Evolutionary conservation across 768 basidiomycete species (phyloP).

Genomic region (Rossbeevera mucosa): DNA sequence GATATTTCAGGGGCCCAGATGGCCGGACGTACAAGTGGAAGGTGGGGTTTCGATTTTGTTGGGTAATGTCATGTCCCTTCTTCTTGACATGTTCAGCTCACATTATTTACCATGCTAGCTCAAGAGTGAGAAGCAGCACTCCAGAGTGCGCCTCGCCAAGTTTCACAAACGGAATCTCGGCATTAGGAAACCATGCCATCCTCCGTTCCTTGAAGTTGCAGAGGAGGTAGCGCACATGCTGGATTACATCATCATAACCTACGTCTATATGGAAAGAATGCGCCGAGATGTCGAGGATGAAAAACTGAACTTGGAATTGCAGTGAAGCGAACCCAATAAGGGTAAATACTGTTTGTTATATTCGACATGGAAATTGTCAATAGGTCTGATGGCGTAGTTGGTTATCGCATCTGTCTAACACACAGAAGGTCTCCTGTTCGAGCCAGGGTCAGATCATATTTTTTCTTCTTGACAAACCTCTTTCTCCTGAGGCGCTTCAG

Average conservation of each 20-base stretch:
- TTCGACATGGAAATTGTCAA: not conserved
- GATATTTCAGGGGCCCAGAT: conserved; percentile 29
- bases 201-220: conserved; percentile 27
- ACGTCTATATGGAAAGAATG: conserved; percentile 29
- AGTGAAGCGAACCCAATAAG: not conserved
- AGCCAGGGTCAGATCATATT: conserved; percentile 49
- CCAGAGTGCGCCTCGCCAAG: conserved; percentile 12
- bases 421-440: conserved; percentile 75
- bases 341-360: not conserved
- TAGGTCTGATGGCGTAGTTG: conserved; percentile 64
- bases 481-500: no score
- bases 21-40: conserved; percentile 32
- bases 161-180: conserved; percentile 18
- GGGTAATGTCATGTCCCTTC: conserved; percentile 12
- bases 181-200: conserved; percentile 14
- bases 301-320: conserved; percentile 1
- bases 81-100: conserved; percentile 1
- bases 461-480: no score
- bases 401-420: conserved; percentile 84
- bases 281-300: conserved; percentile 23
- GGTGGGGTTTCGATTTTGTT: conserved; percentile 16
- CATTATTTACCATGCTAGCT: conserved; percentile 2
- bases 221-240: conserved; percentile 24
- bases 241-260: conserved; percentile 32
- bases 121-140: conserved; percentile 10